Base-by-base conservation (phyloP, 768 basidiomycete species). In the Crepidotus variabilis region DNA sequence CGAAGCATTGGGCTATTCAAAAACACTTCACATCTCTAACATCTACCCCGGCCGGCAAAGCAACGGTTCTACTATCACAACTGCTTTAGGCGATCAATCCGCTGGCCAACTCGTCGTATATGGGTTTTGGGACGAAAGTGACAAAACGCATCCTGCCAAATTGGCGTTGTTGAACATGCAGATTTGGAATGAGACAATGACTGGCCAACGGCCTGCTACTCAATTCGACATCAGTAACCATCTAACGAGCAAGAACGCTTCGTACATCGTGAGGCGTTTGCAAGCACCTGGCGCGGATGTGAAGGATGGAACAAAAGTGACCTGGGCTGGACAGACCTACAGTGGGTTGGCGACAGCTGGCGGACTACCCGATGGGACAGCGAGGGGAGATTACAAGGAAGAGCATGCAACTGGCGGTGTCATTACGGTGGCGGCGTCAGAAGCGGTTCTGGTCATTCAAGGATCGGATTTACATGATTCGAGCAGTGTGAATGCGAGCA, bases 11-110 rank as follows among this genome's bases (percentile, higher is more conserved):
- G 78, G 75, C 1, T 64, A 64, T 28, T 82, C 80, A 2, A 75
- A 69, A 24, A 69, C 74, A 8, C 67, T 78, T 10, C 74, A 68
- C 33, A 75, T 80, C 11, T 67, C 78, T 23, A 82, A 81, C 60
- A 68, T 83, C 11, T 83, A 75, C 57, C 81, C 79, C 2, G 80
- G 79, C 11, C 68, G 79, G 59, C 79, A 82, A 61, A 62, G 67
- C 23, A 81, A 83, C 54, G 80, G 80, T 14, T 81, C 81, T 0
- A 75, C 75, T 8, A 78, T 80, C 57, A 82, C 80, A 8, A 80
- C 80, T 0, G 76, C 72, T 24, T 69, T 76, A 3, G 80, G 80
- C 0, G 80, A 82, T 56, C 57, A 61, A 20, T 78, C 78, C 3
- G 67, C 71, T 10, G 78, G 80, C n/a, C 76, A 81, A 56, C 65